Conservation (phyloP, 371 early-diverging fungal species). For the Dentiscutata heterogama region DNA sequence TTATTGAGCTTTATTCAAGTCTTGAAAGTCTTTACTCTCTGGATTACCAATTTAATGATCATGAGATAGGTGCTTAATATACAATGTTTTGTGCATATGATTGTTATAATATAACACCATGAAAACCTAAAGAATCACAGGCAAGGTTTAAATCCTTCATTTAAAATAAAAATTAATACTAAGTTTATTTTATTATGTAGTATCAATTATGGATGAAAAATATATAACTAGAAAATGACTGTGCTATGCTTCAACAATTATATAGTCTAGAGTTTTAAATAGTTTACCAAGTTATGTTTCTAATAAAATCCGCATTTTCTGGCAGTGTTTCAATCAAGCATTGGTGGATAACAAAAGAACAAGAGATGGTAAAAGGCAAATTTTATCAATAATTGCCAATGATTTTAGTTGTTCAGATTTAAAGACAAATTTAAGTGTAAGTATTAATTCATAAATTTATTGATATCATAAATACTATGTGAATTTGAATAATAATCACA, state of each 20-base stretch:
- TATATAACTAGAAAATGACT: background rate
- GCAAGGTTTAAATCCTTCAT: background rate
- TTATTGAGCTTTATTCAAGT: background rate
- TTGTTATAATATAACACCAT: background rate
- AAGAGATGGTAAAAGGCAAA: background rate
- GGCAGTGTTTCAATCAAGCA: background rate
- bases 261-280: no score
- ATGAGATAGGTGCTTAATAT: background rate
- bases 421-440: background rate
- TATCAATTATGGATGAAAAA: conserved; percentile 2
- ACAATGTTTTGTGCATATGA: background rate
- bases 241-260: no score
- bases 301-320: background rate
- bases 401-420: background rate
- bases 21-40: background rate
- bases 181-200: background rate
- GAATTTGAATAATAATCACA: no score
- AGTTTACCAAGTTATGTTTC: background rate
- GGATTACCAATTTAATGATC: background rate
- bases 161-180: background rate
- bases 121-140: background rate
- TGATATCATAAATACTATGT: no score
- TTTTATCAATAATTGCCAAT: conserved; percentile 1
- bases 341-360: background rate
- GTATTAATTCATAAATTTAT: background rate